Conservation (phyloP, 176 grass and related monocot genomes). For the Rhynchospora breviuscula region DNA sequence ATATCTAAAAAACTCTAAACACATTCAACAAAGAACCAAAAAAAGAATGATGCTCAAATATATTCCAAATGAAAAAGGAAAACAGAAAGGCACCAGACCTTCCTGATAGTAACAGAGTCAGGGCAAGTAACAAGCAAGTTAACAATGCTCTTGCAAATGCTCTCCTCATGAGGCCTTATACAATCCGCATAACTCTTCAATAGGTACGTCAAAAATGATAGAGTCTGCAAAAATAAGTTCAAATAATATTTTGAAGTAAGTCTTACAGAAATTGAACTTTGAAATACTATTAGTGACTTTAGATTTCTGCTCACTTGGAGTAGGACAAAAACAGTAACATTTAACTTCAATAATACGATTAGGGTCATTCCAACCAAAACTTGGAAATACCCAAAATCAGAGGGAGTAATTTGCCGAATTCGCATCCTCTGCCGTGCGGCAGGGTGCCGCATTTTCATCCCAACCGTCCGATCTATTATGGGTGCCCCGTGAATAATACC, state of each 20-base stretch:
- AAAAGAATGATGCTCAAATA: neutral
- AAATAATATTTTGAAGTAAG: neutral
- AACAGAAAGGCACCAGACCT: slow-evolving; percentile 37
- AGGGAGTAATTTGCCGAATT: neutral
- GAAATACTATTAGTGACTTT: neutral
- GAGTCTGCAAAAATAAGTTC: slow-evolving; percentile 48
- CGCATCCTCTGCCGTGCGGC: no score
- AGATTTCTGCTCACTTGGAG: neutral
- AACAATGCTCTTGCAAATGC: slow-evolving; percentile 99
- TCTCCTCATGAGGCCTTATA: slow-evolving; percentile 90
- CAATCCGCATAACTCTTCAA: slow-evolving; percentile 95
- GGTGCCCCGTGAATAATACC: no score
- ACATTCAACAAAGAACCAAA: neutral
- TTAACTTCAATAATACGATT: neutral
- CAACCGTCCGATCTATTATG: no score
- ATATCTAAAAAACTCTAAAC: neutral
- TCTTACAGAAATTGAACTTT: neutral
- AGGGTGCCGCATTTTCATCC: no score
- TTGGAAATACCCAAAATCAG: neutral
- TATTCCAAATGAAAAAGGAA: neutral
- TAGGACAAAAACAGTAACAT: neutral
- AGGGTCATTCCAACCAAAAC: neutral
- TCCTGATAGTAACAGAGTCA: slow-evolving; percentile 94
- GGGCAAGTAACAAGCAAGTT: slow-evolving; percentile 98
- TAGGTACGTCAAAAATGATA: slow-evolving; percentile 87